Evolutionary conservation across 2,329 filamentous ascomycete genomes (phyloP), one percentile per base, ranked within the genome.

Genomic region (Sclerotinia subarctica): DNA sequence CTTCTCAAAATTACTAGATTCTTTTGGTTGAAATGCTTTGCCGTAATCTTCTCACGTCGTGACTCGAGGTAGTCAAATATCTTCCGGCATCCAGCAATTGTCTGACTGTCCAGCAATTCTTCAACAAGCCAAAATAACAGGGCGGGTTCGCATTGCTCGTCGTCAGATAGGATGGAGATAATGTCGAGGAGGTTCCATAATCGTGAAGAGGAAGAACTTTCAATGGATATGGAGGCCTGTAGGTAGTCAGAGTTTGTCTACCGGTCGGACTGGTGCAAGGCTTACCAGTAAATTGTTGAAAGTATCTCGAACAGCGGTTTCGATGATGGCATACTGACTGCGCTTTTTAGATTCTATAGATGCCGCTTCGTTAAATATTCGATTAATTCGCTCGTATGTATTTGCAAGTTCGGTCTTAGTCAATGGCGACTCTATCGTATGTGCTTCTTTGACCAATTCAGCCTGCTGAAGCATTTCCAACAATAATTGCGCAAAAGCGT

Each of bases 11-110:
- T 95, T 68, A 96, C 88, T 53, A 98, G 81, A 69, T 92, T 90
- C 78, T 96, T 97, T 77, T 91, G 90, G 75, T 88, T 88, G 76
- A 94, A 93, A 74, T 93, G 86, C 78, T 84, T 89, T 58, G 92
- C 88, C 26, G 91, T 96, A 70, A 98, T 92, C 52, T 90, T 86
- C 78, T 98, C 94, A 75, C 95, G 87, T 69, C 96, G 87, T 29
- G 95, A 97, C 78, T 99, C 96, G 54, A 99, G 85, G 75, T 94
- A 99, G 77, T 96, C 93, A 77, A 99, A 98, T 19, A 98, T 90
- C 70, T 87, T 91, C 69, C 93, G 89, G 77, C 95, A 99, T 44
- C 92, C 94, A 32, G 93, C 86, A 53, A 97, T 96, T 0, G 94
- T 97, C 78, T 99, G 94, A 76, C 93, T 97, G 78, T 99, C 96